A percentile compares a stretch with the other conserved stretches of the same genome.
Conservation (phyloP, 306 rosid genomes). For the Cicer cuneatum region DNA sequence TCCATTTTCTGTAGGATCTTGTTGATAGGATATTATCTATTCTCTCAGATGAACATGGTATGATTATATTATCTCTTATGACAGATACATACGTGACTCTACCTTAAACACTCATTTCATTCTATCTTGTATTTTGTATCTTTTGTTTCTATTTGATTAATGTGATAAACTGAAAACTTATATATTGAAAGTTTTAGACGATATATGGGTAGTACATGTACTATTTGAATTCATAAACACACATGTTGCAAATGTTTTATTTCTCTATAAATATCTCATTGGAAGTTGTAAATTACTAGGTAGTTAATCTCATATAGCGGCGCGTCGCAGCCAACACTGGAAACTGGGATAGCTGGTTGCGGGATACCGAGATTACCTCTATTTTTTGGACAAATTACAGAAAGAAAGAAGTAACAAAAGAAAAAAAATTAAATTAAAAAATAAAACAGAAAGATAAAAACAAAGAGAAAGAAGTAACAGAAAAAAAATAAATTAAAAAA, state of each 20-base stretch:
- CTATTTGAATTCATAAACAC: neutral
- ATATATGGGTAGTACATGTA: slow-evolving; percentile 10
- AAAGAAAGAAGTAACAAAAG: too few species aligned
- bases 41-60: slow-evolving; percentile 90
- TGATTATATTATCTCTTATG: slow-evolving; percentile 25
- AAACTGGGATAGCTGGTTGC: too few species aligned
- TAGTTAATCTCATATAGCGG: too few species aligned
- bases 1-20: slow-evolving; percentile 74
- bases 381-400: too few species aligned
- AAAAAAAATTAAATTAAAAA: too few species aligned
- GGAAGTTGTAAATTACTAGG: slow-evolving; percentile 7
- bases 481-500: too few species aligned
- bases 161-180: slow-evolving; percentile 29
- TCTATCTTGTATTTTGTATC: slow-evolving; percentile 15
- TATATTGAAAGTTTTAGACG: slow-evolving; percentile 8
- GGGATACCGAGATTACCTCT: too few species aligned
- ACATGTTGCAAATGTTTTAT: neutral
- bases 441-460: too few species aligned
- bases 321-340: too few species aligned
- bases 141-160: slow-evolving; percentile 8
- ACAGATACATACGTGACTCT: neutral
- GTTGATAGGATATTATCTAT: slow-evolving; percentile 77
- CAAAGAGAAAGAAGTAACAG: too few species aligned
- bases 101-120: slow-evolving; percentile 14
- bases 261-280: slow-evolving; percentile 27